phyloP scores from a whole-genome alignment of 2,329 filamentous ascomycete species.

The Pseudogymnoascus sp. region DNA sequence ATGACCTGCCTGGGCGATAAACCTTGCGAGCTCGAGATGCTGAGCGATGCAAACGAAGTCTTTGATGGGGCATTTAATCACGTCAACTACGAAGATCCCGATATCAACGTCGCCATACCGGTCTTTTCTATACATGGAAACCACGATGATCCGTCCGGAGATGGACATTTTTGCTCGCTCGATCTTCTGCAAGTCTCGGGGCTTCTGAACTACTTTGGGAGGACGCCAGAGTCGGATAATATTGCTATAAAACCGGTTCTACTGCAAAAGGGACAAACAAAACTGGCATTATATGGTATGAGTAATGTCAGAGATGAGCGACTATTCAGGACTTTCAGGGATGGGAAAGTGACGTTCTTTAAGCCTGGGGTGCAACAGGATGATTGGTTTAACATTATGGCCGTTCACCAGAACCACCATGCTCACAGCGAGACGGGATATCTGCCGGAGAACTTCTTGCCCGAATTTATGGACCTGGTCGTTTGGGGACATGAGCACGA shows the following conservation, averaged over 20 bases:
- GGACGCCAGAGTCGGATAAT: conserved; percentile 85
- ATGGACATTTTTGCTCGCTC: conserved; percentile 83
- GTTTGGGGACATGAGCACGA: conserved; percentile 98
- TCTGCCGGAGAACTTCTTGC: conserved; percentile 85
- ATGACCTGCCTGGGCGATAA: conserved; percentile 94
- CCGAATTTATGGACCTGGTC: conserved; percentile 82
- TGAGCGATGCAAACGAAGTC: conserved; percentile 86
- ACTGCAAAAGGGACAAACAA: conserved; percentile 87
- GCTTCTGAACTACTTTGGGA: conserved; percentile 91
- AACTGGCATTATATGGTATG: conserved; percentile 85
- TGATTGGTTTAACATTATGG: conserved; percentile 95
- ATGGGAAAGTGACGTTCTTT: conserved; percentile 91
- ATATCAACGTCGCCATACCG: conserved; percentile 94
- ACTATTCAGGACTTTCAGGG: conserved; percentile 85
- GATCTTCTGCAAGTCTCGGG: conserved; percentile 88
- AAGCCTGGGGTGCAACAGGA: conserved; percentile 69
- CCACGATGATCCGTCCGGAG: conserved; percentile 95
- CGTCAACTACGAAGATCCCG: conserved; percentile 95
- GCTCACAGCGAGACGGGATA: conserved; percentile 90
- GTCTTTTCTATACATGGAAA: conserved; percentile 99
- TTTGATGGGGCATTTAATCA: conserved; percentile 86
- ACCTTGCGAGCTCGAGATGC: conserved; percentile 87
- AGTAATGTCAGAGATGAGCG: conserved; percentile 96
- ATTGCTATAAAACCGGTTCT: conserved; percentile 87
- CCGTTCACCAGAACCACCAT: conserved; percentile 93